Evolutionary conservation across 495 filamentous ascomycete species (phyloP), one percentile per base, ranked within the genome.

Genomic region (Symbiotaphrina buchneri): DNA sequence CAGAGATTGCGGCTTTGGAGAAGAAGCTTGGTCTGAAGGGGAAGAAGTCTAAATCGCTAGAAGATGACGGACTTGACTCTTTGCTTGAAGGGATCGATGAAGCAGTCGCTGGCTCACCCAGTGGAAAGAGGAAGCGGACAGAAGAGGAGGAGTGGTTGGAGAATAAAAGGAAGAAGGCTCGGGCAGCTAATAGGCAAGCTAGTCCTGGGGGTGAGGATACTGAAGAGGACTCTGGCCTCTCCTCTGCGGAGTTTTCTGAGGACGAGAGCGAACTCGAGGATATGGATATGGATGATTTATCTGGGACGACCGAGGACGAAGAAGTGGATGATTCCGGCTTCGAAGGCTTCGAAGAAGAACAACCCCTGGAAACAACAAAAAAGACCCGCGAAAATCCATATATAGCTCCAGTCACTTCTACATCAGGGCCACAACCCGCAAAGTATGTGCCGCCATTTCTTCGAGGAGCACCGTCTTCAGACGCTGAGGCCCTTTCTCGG

Each of bases 371-470:
- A 40, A 61, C 34, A 29, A 46, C 41, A 54, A 56, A 54, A 35
- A 49, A 52, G 27, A 39, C 30, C 8, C 43, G 52, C 11, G 71
- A 76, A 48, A 74, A 76, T 31, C 71, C 71, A 10, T 76, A 71
- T 32, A 45, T 68, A 34, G 63, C 71, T 5, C 69, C 69, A 8
- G 47, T 52, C 2, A 35, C 47, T 17, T 41, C 50, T 14, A 6
- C 48, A 2, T 41, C 42, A 15, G 28, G 35, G 0, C 38, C 44
- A 4, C 32, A 41, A n/a, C 31, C 50, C 4, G 46, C 45, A 10
- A 74, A 91, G 68, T 95, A 97, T 38, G 65, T 93, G 6, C 85
- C 90, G 6, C 87, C 85, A 6, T 87, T 81, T 6, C 54, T 87
- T 19, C 70, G 85, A 18, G 68, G 65, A 32, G 51, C 57, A 18